A percentile compares a stretch with the other conserved stretches of the same genome.
Evolutionary conservation across 805 yeast species (phyloP).

Genomic region (Osmozyma mogii): DNA sequence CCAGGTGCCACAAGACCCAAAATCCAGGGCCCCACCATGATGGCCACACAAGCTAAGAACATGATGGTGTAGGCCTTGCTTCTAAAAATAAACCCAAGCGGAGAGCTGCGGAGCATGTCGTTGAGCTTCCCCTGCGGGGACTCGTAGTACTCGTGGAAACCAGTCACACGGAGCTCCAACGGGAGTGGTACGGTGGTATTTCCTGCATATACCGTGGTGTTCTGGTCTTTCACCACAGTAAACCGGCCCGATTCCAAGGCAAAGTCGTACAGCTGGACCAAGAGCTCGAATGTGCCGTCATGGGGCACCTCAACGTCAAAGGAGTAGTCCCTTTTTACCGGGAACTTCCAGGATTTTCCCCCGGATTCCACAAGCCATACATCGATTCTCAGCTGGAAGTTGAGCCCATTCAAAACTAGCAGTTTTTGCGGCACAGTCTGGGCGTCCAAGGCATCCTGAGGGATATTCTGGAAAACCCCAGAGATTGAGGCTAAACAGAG

Average conservation of each 20-base stretch:
- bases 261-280: slow-evolving; percentile 30
- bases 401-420: slow-evolving; percentile 25
- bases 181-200: slow-evolving; percentile 11
- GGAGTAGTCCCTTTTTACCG: slow-evolving; percentile 18
- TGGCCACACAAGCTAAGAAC: slow-evolving; percentile 19
- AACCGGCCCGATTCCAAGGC: slow-evolving; percentile 17
- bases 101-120: slow-evolving; percentile 30
- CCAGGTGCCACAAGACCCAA: slow-evolving; percentile 28
- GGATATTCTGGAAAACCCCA: slow-evolving; percentile 24
- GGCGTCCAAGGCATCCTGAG: slow-evolving; percentile 13
- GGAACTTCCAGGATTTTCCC: slow-evolving; percentile 4
- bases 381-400: slow-evolving; percentile 25
- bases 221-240: slow-evolving; percentile 15
- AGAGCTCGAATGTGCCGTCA: slow-evolving; percentile 28
- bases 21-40: slow-evolving; percentile 26
- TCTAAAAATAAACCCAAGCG: slow-evolving; percentile 34
- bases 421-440: slow-evolving; percentile 4
- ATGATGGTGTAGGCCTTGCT: slow-evolving; percentile 28
- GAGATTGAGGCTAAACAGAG: slow-evolving; percentile 6
- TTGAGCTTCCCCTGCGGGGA: slow-evolving; percentile 19
- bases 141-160: slow-evolving; percentile 28
- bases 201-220: slow-evolving; percentile 15
- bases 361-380: slow-evolving; percentile 15
- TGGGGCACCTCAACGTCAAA: slow-evolving; percentile 18
- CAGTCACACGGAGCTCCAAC: slow-evolving; percentile 14